Evolutionary conservation across 768 basidiomycete genomes (phyloP).

Genomic region (Nevesoporus exiguus): DNA sequence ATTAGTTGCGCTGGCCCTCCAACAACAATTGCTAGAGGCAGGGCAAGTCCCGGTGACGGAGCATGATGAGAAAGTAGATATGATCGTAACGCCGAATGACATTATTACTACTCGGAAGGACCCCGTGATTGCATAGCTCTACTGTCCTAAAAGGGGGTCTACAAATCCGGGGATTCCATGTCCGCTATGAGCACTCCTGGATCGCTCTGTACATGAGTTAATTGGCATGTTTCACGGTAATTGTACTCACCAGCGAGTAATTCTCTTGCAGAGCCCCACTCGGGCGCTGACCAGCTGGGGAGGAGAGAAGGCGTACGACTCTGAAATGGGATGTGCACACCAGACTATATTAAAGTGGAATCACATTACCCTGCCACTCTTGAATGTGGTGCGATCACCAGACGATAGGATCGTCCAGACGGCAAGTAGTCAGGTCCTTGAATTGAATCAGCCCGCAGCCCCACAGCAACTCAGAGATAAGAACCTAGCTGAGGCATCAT

Average conservation of each 20-base stretch:
- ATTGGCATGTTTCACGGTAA: slow-evolving; percentile 16
- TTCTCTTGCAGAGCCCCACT: slow-evolving; percentile 17
- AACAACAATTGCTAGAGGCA: slow-evolving; percentile 57
- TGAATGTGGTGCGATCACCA: slow-evolving; percentile 40
- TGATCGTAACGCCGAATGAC: slow-evolving; percentile 50
- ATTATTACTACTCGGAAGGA: slow-evolving; percentile 28
- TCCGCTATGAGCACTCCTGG: slow-evolving; percentile 23
- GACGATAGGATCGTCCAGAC: slow-evolving; percentile 40
- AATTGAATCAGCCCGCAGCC: slow-evolving; percentile 6
- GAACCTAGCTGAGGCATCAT: slow-evolving; percentile 67
- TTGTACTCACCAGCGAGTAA: slow-evolving; percentile 26
- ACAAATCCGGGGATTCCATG: slow-evolving; percentile 20
- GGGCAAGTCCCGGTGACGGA: slow-evolving; percentile 50
- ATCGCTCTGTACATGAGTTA: slow-evolving; percentile 8
- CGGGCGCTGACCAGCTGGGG: slow-evolving; percentile 27
- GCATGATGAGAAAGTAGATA: slow-evolving; percentile 63
- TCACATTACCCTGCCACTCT: slow-evolving; percentile 40
- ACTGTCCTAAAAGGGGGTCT: slow-evolving; percentile 1
- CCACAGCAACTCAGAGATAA: slow-evolving; percentile 10
- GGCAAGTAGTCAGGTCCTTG: slow-evolving; percentile 41
- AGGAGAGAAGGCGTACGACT: slow-evolving; percentile 38
- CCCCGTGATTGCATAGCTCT: slow-evolving; percentile 21
- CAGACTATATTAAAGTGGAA: slow-evolving; percentile 14
- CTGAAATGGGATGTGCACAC: slow-evolving; percentile 27
- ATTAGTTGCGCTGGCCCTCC: slow-evolving; percentile 63